Conservation (phyloP, 805 yeast genomes). For the Starmera dryadoides region DNA sequence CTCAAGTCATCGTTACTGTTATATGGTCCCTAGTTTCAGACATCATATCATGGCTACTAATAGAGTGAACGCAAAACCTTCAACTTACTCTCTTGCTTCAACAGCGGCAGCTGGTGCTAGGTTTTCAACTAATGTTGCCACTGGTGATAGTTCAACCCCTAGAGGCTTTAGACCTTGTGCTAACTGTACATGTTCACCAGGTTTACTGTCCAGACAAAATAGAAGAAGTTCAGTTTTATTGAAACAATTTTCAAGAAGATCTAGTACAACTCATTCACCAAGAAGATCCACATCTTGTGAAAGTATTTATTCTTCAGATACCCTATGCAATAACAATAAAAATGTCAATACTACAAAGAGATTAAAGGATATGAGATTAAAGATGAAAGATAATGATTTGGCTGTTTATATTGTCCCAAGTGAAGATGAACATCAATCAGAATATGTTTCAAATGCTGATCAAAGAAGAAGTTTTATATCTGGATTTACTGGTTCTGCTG, state of each 20-base stretch:
- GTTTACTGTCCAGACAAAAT: constrained; percentile 60
- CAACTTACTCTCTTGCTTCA: constrained; percentile 34
- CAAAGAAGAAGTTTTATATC: constrained; percentile 77
- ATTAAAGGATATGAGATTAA: constrained; percentile 49
- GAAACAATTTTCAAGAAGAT: constrained; percentile 28
- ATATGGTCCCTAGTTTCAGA: background rate
- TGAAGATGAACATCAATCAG: constrained; percentile 92
- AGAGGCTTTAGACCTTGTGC: constrained; percentile 46
- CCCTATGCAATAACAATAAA: constrained; percentile 26
- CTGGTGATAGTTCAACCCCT: constrained; percentile 5
- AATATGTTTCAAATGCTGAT: constrained; percentile 77
- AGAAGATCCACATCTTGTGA: constrained; percentile 22
- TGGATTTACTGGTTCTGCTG: constrained; percentile 92
- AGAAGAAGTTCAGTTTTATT: constrained; percentile 51
- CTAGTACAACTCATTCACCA: constrained; percentile 14
- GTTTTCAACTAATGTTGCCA: background rate
- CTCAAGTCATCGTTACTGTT: no score
- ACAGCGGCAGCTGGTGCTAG: constrained; percentile 20
- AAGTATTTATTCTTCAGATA: constrained; percentile 31
- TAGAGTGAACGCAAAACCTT: constrained; percentile 27
- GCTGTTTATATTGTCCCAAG: constrained; percentile 77
- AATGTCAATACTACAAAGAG: constrained; percentile 54
- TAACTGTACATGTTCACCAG: constrained; percentile 83
- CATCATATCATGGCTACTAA: constrained; percentile 17
- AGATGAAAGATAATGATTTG: constrained; percentile 56